Evolutionary conservation across 106 monocot genomes (phyloP).

Genomic region (Amphibolis antarctica): DNA sequence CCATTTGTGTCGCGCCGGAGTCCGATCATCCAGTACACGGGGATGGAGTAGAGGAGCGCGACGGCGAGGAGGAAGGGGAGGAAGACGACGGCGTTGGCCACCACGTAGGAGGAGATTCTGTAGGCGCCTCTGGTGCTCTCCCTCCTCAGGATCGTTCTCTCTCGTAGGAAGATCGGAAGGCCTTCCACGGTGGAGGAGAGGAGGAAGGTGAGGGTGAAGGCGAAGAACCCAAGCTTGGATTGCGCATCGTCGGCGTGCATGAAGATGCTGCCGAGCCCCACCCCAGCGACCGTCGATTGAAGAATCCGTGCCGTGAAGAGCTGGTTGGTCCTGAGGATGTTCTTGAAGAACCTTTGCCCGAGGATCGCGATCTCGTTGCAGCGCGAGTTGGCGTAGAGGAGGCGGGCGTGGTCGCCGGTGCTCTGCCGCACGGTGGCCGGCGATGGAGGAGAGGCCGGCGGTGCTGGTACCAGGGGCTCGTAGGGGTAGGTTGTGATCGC

Average conservation of each 20-base stretch:
- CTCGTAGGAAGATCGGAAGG: slow-evolving; percentile 72
- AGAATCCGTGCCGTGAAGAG: slow-evolving; percentile 57
- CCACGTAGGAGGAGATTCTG: slow-evolving; percentile 77
- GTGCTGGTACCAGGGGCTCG: not conserved
- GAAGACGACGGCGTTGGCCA: slow-evolving; percentile 52
- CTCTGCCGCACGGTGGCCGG: too few species aligned
- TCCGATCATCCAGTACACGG: slow-evolving; percentile 77
- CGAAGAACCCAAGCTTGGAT: slow-evolving; percentile 64
- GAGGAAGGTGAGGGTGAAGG: slow-evolving; percentile 81
- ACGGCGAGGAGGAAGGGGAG: slow-evolving; percentile 50
- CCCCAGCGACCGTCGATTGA: slow-evolving; percentile 46
- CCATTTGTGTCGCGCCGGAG: slow-evolving; percentile 31
- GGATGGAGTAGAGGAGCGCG: slow-evolving; percentile 47
- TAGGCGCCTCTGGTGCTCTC: slow-evolving; percentile 76
- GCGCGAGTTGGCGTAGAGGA: slow-evolving; percentile 45
- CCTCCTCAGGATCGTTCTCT: slow-evolving; percentile 49
- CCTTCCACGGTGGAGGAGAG: slow-evolving; percentile 81
- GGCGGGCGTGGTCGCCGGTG: not conserved
- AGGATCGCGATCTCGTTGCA: slow-evolving; percentile 43
- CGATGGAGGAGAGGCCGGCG: not conserved
- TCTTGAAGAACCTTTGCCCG: slow-evolving; percentile 50
- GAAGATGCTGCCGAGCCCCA: slow-evolving; percentile 63
- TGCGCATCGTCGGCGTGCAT: slow-evolving; percentile 42
- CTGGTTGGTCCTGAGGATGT: slow-evolving; percentile 55
- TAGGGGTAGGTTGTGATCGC: slow-evolving; percentile 1